phyloP scores from a whole-genome alignment of 2,329 filamentous ascomycete species.

The Cladosporium cucumerinum region DNA sequence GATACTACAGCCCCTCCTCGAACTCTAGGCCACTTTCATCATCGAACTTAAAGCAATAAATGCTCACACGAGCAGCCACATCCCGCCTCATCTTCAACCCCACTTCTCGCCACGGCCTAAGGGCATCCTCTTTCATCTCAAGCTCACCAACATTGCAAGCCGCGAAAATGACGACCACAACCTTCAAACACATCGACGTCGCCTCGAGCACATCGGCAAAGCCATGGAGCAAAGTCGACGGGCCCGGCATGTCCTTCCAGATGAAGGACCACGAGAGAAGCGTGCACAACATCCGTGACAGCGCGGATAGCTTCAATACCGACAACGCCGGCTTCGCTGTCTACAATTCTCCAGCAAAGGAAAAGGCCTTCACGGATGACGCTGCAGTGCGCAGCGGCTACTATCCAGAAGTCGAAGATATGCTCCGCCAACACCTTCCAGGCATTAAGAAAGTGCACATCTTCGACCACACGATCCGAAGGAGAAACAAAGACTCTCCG shows the following conservation, averaged over 20 bases:
- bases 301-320: slow-evolving; percentile 50
- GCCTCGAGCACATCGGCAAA: slow-evolving; percentile 45
- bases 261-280: slow-evolving; percentile 45
- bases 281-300: slow-evolving; percentile 56
- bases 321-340: slow-evolving; percentile 60
- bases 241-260: slow-evolving; percentile 53
- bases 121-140: not conserved
- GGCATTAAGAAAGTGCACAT: slow-evolving; percentile 61
- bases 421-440: slow-evolving; percentile 54
- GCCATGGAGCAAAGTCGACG: slow-evolving; percentile 65
- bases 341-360: slow-evolving; percentile 50
- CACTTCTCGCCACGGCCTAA: slow-evolving; percentile 12
- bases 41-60: slow-evolving; percentile 3
- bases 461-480: slow-evolving; percentile 70
- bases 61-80: slow-evolving; percentile 4
- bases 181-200: slow-evolving; percentile 61
- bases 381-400: slow-evolving; percentile 54
- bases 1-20: not conserved
- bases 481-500: slow-evolving; percentile 51
- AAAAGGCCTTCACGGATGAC: slow-evolving; percentile 57
- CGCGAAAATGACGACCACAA: slow-evolving; percentile 54
- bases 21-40: not conserved
- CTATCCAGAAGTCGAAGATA: slow-evolving; percentile 59
- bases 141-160: slow-evolving; percentile 1
- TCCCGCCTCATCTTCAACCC: slow-evolving; percentile 7